A percentile compares a stretch with the other conserved stretches of the same genome.
Evolutionary conservation across 805 yeast species (phyloP).

Genomic region (Candida michaelii): DNA sequence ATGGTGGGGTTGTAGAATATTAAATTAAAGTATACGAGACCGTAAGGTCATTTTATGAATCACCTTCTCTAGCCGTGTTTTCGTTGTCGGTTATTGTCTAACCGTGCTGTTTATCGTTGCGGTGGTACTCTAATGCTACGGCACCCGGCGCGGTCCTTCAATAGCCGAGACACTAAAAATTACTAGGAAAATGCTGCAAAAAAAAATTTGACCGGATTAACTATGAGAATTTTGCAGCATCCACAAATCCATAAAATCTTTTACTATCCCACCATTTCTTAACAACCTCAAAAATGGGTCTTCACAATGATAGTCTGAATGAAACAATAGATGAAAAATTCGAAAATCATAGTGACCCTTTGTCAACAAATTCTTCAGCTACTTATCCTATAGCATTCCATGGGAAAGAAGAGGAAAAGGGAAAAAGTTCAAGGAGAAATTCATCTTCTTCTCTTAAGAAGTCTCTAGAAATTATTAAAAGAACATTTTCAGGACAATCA

Average conservation of each 20-base stretch:
- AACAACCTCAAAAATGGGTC: background rate
- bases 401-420: constrained; percentile 7
- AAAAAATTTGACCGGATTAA: constrained; percentile 1
- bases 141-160: background rate
- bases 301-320: background rate
- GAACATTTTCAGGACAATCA: constrained; percentile 16
- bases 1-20: constrained; percentile 13
- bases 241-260: background rate
- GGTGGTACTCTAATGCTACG: background rate
- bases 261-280: too few relatives aligned
- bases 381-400: constrained; percentile 13
- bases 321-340: constrained; percentile 2
- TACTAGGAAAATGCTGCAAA: constrained; percentile 2
- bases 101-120: background rate
- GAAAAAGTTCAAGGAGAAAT: constrained; percentile 14
- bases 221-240: constrained; percentile 5
- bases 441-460: constrained; percentile 17
- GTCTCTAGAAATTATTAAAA: constrained; percentile 20
- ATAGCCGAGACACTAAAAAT: constrained; percentile 1
- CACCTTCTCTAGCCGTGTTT: too few relatives aligned
- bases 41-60: too few relatives aligned
- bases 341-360: constrained; percentile 1
- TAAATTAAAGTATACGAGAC: too few relatives aligned
- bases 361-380: constrained; percentile 7
- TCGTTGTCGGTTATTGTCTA: too few relatives aligned